Conservation (phyloP, 2,329 filamentous ascomycete genomes). For the Zasmidium citrigriseum region DNA sequence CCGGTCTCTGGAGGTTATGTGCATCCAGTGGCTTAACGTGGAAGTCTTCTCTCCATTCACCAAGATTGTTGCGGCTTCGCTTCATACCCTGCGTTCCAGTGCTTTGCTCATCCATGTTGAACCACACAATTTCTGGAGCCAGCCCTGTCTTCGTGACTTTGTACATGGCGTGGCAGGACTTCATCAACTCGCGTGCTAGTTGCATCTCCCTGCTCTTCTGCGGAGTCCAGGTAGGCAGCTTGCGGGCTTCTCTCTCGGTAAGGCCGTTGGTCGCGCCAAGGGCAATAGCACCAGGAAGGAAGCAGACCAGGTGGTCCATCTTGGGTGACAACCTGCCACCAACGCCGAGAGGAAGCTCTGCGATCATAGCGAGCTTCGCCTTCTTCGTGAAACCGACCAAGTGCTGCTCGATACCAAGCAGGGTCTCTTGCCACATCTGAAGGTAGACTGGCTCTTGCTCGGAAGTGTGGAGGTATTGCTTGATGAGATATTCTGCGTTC, state of each 20-base stretch:
- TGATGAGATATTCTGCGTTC: constrained; percentile 99
- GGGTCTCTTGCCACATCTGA: constrained; percentile 88
- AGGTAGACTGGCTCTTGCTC: constrained; percentile 81
- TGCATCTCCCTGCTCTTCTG: constrained; percentile 84
- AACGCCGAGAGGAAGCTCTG: constrained; percentile 78
- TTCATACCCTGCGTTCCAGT: no score
- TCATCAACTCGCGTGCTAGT: constrained; percentile 86
- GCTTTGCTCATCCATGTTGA: constrained; percentile 72
- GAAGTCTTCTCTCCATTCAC: constrained; percentile 69
- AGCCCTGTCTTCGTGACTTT: constrained; percentile 88
- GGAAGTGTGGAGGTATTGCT: constrained; percentile 94
- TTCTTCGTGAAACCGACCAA: constrained; percentile 84
- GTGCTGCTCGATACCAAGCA: constrained; percentile 85
- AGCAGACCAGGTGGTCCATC: constrained; percentile 98
- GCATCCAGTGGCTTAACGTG: constrained; percentile 76
- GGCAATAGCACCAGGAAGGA: constrained; percentile 94
- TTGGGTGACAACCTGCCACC: constrained; percentile 70
- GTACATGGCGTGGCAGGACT: constrained; percentile 99
- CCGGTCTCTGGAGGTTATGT: constrained; percentile 92
- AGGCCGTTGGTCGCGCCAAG: constrained; percentile 80
- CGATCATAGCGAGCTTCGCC: constrained; percentile 82
- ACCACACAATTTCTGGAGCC: constrained; percentile 93
- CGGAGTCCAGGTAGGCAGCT: constrained; percentile 68
- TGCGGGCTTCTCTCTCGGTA: constrained; percentile 72
- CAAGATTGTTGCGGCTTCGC: no score